Conservation (phyloP, 345 rosid genomes). For the Excoecaria agallocha region DNA sequence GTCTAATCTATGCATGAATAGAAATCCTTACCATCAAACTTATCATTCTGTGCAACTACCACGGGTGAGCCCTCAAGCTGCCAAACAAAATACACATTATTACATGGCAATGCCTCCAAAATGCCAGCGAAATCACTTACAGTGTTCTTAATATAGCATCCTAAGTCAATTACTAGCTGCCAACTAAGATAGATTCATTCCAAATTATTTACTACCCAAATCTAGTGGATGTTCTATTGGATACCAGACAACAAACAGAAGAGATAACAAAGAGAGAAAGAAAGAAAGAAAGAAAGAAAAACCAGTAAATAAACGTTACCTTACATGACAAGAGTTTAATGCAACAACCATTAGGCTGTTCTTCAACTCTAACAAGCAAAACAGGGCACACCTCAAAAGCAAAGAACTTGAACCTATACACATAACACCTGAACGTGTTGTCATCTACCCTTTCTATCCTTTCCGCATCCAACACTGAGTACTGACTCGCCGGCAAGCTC, state of each 20-base stretch:
- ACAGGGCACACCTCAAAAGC: conserved; percentile 93
- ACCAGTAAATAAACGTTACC: conserved; percentile 27
- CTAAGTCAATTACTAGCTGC: not conserved
- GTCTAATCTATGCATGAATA: not conserved
- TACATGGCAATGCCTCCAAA: not conserved
- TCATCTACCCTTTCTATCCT: conserved; percentile 94
- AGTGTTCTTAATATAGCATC: not conserved
- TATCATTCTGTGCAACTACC: conserved; percentile 86
- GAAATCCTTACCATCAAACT: conserved; percentile 69
- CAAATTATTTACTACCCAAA: not conserved
- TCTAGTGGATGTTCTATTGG: not conserved
- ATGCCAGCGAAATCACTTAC: not conserved
- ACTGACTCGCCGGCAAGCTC: conserved; percentile 97
- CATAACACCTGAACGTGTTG: conserved; percentile 78
- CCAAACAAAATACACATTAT: conserved; percentile 20
- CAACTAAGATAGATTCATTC: not conserved
- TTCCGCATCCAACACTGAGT: conserved; percentile 97
- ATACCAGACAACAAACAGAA: not conserved
- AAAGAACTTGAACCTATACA: conserved; percentile 78
- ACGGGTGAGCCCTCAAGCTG: conserved; percentile 94
- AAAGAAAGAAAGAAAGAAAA: not conserved
- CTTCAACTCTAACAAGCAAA: conserved; percentile 84
- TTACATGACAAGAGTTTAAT: conserved; percentile 90
- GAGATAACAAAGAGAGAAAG: not conserved
- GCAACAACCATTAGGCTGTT: conserved; percentile 83